Evolutionary conservation across 129 eudicot genomes (phyloP).

Genomic region (Flaveria brownii): DNA sequence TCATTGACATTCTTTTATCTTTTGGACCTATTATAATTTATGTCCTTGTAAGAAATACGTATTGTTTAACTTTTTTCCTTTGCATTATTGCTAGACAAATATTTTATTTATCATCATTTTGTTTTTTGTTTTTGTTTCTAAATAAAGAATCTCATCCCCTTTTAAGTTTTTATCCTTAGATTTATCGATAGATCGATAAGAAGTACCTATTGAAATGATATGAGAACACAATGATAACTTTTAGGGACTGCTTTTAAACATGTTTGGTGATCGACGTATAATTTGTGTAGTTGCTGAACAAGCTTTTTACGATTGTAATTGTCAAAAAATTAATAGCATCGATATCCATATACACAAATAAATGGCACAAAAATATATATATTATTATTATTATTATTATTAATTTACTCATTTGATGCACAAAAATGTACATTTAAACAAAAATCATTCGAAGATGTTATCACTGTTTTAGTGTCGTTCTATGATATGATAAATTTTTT

Average conservation of each 20-base stretch:
- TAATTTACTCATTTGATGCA: too few species aligned
- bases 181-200: neutral
- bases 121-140: neutral
- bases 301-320: too few species aligned
- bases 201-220: neutral
- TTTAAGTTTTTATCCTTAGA: neutral
- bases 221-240: neutral
- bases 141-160: neutral
- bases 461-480: too few species aligned
- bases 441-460: too few species aligned
- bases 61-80: neutral
- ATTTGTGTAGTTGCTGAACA: too few species aligned
- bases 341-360: neutral
- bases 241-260: neutral
- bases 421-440: too few species aligned
- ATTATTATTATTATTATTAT: too few species aligned
- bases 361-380: too few species aligned
- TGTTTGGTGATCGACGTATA: neutral
- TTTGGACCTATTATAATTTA: neutral
- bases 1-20: neutral
- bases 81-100: neutral
- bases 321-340: too few species aligned
- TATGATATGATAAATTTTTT: too few species aligned
- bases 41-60: slow-evolving; percentile 9
- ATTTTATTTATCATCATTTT: neutral